Percentiles rank a stretch among this genome's conserved stretches.
phyloP scores from a whole-genome alignment of 1,139 yeast genomes.

The Candida tetrigidarum region DNA sequence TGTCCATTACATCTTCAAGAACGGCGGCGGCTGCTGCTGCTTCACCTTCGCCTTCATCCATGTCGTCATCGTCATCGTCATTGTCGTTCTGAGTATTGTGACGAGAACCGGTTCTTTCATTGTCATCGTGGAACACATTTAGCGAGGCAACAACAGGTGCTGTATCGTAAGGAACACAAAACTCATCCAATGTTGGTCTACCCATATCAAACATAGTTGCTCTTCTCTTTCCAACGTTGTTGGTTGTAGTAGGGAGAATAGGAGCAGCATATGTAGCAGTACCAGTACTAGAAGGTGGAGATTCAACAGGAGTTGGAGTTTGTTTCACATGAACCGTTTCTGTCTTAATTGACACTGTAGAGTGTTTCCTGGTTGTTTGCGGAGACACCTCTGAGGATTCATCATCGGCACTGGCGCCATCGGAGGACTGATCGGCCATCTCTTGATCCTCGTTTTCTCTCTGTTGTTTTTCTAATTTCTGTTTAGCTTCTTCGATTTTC shows the following conservation, averaged over 20 bases:
- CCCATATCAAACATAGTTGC: constrained; percentile 56
- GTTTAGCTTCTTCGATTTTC: constrained; percentile 17
- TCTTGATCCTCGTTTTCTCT: constrained; percentile 11
- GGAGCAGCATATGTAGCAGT: not conserved
- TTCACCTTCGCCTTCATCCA: constrained; percentile 33
- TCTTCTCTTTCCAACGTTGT: constrained; percentile 41
- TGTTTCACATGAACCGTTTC: constrained; percentile 2
- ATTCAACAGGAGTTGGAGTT: constrained; percentile 1
- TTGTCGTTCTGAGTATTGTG: constrained; percentile 44
- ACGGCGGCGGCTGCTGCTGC: too few relatives aligned
- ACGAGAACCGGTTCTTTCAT: constrained; percentile 35
- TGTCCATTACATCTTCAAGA: constrained; percentile 42
- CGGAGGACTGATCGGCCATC: constrained; percentile 1
- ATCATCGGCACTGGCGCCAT: not conserved
- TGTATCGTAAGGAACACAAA: constrained; percentile 53
- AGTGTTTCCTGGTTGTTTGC: not conserved
- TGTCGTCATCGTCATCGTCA: constrained; percentile 13
- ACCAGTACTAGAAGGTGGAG: not conserved
- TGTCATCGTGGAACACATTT: constrained; percentile 20
- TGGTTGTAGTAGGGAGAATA: not conserved
- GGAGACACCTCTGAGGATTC: not conserved
- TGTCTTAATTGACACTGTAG: not conserved
- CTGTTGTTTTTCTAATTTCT: constrained; percentile 10
- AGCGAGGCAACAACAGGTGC: constrained; percentile 74
- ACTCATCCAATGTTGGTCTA: constrained; percentile 47